Base-by-base conservation (phyloP, 108 stramenopile species). In the Discostella stelligeroides region DNA sequence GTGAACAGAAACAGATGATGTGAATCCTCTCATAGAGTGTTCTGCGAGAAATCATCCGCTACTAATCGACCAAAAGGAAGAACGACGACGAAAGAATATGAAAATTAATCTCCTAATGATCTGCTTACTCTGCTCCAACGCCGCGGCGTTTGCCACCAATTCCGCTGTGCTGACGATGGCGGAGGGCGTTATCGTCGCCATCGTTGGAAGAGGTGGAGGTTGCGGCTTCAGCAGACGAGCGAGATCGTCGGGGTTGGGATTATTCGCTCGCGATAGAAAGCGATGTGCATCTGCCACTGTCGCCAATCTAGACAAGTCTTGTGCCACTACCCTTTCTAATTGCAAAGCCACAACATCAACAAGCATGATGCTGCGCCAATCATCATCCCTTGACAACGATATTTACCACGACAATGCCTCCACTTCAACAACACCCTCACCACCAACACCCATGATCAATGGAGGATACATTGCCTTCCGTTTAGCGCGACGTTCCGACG, bases 401-500 rank as follows among this genome's bases (percentile, higher is more conserved):
- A 11, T 25, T 1, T 25, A 54, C 12, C 27, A 15, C 28, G 14
- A 30, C 53, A 25, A 25, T 17, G 7, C n/a, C n/a, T 49, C 48
- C 15, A 4, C 9, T 15, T 0, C 53, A 18, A n/a, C 42, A 27
- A 55, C 61, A 14, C 59, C 57, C 17, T 34, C 21, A 11, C 57
- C 57, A 37, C 57, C 57, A 0, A 1, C 34, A 37, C 1, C 18
- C 37, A 40, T 15, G 17, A 9, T 28, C 57, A 34, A 28, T 4
- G 53, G 53, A 25, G 79, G 79, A 13, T 68, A 82, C 71, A 88
- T 93, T 24, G 72, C 72, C 39, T 72, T 92, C 41, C 88, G 95
- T 34, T 68, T 96, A 27, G 95, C 95, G 2, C 86, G 72, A 10
- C 66, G 79, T 25, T 61, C 82, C 4, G 95, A 96, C 65, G 83